These are phyloP conservation scores for Endocarpon pusillum DNA, from an alignment of 495 filamentous ascomycete genomes.

Conservation along the genomic window DNA sequence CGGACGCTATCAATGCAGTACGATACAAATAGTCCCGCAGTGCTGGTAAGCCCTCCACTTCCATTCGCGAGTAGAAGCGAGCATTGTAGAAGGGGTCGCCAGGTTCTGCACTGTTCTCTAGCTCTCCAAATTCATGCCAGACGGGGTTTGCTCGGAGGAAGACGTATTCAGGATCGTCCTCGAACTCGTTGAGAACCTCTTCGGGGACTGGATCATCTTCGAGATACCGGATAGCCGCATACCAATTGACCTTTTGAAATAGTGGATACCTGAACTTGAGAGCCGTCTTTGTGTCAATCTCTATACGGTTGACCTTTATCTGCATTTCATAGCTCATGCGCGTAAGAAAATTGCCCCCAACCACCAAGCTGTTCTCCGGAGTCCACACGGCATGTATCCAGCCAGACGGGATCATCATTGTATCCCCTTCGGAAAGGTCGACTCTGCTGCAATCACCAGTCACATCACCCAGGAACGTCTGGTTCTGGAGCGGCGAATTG, in stretches of 20 bases:
- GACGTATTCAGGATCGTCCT: constrained; percentile 31
- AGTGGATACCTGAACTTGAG: constrained; percentile 54
- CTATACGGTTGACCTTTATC: constrained; percentile 51
- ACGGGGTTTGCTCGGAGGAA: constrained; percentile 38
- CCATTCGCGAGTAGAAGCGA: constrained; percentile 49
- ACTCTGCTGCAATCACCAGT: constrained; percentile 62
- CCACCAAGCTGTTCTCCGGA: constrained; percentile 56
- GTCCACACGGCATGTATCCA: constrained; percentile 78
- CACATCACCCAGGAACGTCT: constrained; percentile 46
- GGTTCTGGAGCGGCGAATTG: constrained; percentile 53
- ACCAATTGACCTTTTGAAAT: constrained; percentile 65
- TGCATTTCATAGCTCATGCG: constrained; percentile 55
- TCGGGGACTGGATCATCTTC: constrained; percentile 47
- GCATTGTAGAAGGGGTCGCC: constrained; percentile 36
- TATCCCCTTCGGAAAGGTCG: constrained; percentile 55
- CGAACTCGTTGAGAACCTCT: constrained; percentile 37
- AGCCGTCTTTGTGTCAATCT: constrained; percentile 55
- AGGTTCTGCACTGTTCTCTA: constrained; percentile 27
- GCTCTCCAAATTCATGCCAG: constrained; percentile 41
- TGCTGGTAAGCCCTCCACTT: constrained; percentile 49
- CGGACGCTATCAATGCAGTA: constrained; percentile 49
- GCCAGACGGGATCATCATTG: constrained; percentile 62
- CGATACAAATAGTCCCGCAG: constrained; percentile 47
- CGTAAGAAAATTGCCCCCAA: constrained; percentile 63
- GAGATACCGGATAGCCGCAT: constrained; percentile 47